Conservation (phyloP, 371 early-diverging fungal genomes). For the Syncephalastrum monosporum region DNA sequence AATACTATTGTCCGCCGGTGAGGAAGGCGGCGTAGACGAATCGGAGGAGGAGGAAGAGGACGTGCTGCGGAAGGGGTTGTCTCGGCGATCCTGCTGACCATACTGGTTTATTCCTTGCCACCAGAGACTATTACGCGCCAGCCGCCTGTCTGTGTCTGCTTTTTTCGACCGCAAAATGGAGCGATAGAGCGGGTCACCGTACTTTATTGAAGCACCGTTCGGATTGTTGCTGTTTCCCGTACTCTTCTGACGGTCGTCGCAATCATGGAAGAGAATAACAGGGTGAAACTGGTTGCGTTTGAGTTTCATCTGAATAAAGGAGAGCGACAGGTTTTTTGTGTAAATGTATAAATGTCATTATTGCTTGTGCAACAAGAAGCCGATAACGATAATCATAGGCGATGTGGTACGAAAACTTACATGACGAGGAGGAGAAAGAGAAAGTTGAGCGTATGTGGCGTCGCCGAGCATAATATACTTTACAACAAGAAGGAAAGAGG, state of each 20-base stretch:
- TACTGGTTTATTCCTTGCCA: slow-evolving; percentile 20
- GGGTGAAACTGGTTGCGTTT: slow-evolving; percentile 14
- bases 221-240: background rate
- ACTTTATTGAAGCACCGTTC: background rate
- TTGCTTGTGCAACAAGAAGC: too few species aligned
- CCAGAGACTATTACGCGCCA: slow-evolving; percentile 19
- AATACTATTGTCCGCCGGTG: background rate
- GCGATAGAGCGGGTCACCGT: slow-evolving; percentile 24
- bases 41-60: slow-evolving; percentile 8
- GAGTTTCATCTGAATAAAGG: too few species aligned
- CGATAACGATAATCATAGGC: too few species aligned
- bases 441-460: too few species aligned
- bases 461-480: too few species aligned
- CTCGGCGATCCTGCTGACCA: background rate
- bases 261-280: slow-evolving; percentile 22
- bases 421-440: too few species aligned
- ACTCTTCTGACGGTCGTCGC: slow-evolving; percentile 7
- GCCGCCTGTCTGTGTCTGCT: slow-evolving; percentile 19
- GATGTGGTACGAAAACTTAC: too few species aligned
- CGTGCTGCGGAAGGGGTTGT: slow-evolving; percentile 5
- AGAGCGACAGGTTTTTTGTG: too few species aligned
- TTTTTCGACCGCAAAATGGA: slow-evolving; percentile 21
- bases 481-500: too few species aligned
- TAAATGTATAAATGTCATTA: too few species aligned
- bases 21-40: slow-evolving; percentile 6